Evolutionary conservation across 2,329 filamentous ascomycete species (phyloP).

Genomic region (Neofusicoccum sp.): DNA sequence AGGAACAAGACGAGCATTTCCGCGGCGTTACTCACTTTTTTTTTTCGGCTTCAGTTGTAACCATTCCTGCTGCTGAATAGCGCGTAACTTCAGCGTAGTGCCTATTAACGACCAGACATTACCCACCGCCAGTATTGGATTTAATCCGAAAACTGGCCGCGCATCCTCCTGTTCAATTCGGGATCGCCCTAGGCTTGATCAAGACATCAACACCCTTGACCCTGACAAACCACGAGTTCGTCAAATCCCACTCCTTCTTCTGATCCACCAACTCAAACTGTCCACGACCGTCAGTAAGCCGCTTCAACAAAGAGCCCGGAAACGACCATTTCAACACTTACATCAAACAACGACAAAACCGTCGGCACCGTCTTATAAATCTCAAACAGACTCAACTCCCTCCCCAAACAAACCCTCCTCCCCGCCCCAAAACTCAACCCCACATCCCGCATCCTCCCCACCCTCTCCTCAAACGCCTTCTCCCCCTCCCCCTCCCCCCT

Average conservation of each 20-base stretch:
- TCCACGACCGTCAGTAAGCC: background rate
- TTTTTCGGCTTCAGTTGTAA: too few relatives aligned
- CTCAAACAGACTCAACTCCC: slow-evolving; percentile 10
- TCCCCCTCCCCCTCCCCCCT: slow-evolving; percentile 8
- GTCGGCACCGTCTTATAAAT: slow-evolving; percentile 53
- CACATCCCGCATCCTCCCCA: slow-evolving; percentile 19
- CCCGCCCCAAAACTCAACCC: slow-evolving; percentile 2
- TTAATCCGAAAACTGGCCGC: background rate
- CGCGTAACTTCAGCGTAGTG: too few relatives aligned
- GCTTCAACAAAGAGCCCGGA: background rate
- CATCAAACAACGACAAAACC: slow-evolving; percentile 45
- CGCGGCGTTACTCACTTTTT: too few relatives aligned
- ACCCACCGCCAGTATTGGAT: too few relatives aligned
- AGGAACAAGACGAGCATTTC: too few relatives aligned
- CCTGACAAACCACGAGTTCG: slow-evolving; percentile 41
- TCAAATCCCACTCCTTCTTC: slow-evolving; percentile 39
- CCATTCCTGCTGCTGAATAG: too few relatives aligned
- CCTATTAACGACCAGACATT: too few relatives aligned
- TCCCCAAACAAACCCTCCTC: slow-evolving; percentile 4
- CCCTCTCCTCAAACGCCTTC: slow-evolving; percentile 23
- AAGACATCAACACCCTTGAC: background rate
- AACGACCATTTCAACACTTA: slow-evolving; percentile 24
- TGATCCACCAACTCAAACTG: slow-evolving; percentile 38
- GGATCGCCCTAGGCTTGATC: background rate
- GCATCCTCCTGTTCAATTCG: background rate